Conservation (phyloP, 352 stramenopile species). For the Globisporangium irregulare region DNA sequence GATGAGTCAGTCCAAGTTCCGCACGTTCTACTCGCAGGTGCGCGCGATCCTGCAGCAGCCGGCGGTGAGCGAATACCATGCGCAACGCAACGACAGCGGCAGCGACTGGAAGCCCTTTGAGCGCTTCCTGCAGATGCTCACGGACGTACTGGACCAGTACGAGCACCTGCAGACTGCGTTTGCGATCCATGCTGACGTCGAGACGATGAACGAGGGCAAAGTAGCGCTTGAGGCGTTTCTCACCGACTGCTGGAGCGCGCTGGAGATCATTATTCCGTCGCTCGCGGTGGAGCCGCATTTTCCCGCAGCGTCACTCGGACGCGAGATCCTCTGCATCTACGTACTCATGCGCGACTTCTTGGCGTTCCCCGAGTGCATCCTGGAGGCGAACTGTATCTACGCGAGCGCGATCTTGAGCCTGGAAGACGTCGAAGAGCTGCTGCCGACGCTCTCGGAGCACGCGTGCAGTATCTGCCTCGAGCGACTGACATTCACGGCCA, state of each 20-base stretch:
- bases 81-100: slow-evolving; percentile 17
- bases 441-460: slow-evolving; percentile 29
- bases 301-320: slow-evolving; percentile 22
- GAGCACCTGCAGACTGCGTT: slow-evolving; percentile 40
- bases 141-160: slow-evolving; percentile 36
- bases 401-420: slow-evolving; percentile 56
- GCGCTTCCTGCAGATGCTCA: slow-evolving; percentile 38
- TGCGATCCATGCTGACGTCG: slow-evolving; percentile 33
- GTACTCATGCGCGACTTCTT: slow-evolving; percentile 54
- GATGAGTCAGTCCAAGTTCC: slow-evolving; percentile 61
- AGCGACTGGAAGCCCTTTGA: slow-evolving; percentile 50
- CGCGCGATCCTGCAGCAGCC: slow-evolving; percentile 39
- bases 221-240: slow-evolving; percentile 46
- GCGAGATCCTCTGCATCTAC: slow-evolving; percentile 44
- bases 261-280: slow-evolving; percentile 44
- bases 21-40: slow-evolving; percentile 42
- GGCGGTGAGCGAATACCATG: slow-evolving; percentile 22
- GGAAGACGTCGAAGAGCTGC: slow-evolving; percentile 44
- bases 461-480: slow-evolving; percentile 66
- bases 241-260: slow-evolving; percentile 36
- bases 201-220: slow-evolving; percentile 33
- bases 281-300: slow-evolving; percentile 45
- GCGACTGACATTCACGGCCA: slow-evolving; percentile 21
- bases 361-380: slow-evolving; percentile 39
- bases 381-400: slow-evolving; percentile 52